Conservation (phyloP, 1,284 basidiomycete genomes). For the Cyathus olla region DNA sequence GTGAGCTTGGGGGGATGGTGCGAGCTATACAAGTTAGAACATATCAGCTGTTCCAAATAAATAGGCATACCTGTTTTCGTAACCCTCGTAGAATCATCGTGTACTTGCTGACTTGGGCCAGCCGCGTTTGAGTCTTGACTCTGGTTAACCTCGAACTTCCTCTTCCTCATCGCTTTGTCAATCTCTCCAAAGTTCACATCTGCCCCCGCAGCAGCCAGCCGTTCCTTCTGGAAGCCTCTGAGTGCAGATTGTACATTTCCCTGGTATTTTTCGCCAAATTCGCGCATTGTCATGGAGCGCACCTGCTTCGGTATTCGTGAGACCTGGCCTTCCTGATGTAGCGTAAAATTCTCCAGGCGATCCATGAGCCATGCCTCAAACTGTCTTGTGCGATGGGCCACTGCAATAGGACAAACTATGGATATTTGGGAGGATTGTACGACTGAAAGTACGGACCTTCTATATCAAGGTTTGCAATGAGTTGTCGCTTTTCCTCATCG, state of each 20-base stretch:
- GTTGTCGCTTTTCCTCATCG: conserved; percentile 77
- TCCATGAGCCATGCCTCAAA: conserved; percentile 80
- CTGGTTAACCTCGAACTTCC: conserved; percentile 77
- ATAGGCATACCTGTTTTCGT: conserved; percentile 68
- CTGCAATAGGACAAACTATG: conserved; percentile 48
- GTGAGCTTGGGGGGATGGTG: conserved; percentile 62
- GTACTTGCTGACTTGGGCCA: conserved; percentile 40
- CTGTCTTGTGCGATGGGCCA: conserved; percentile 75
- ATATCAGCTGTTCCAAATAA: background rate
- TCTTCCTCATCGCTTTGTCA: conserved; percentile 74
- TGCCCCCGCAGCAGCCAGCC: conserved; percentile 56
- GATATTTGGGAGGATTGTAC: background rate
- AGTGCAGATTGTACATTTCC: conserved; percentile 78
- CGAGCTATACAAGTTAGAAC: conserved; percentile 55
- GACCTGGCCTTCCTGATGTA: conserved; percentile 79
- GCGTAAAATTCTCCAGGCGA: conserved; percentile 76
- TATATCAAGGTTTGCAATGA: conserved; percentile 81
- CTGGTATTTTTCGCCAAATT: conserved; percentile 81
- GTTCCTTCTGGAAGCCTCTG: conserved; percentile 71
- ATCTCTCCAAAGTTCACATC: conserved; percentile 63
- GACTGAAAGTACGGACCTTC: conserved; percentile 63
- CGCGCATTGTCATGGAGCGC: conserved; percentile 75
- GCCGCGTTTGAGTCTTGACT: conserved; percentile 60
- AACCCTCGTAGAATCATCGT: conserved; percentile 55
- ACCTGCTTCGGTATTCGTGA: conserved; percentile 81